A percentile compares a stretch with the other conserved stretches of the same genome.
These are phyloP conservation scores for Exophiala oligosperma DNA, from an alignment of 2,329 filamentous ascomycete genomes.

Conservation along the genomic window DNA sequence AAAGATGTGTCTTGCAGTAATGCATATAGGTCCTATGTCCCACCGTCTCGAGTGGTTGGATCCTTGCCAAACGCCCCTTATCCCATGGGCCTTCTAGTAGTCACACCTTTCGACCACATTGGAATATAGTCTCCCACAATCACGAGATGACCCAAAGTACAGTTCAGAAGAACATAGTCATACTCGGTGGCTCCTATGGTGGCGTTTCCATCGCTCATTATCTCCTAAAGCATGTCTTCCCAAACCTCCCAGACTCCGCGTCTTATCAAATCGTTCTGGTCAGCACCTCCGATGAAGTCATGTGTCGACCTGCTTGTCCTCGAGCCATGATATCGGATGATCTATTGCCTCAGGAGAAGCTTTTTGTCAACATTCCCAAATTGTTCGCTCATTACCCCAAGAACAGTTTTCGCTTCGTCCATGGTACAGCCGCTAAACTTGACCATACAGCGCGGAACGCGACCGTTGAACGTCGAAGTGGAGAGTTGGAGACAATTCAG, in stretches of 20 bases:
- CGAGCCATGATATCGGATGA: slow-evolving; percentile 50
- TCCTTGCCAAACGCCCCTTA: not conserved
- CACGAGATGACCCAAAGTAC: not conserved
- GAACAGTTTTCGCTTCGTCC: slow-evolving; percentile 43
- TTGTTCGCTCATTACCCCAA: slow-evolving; percentile 43
- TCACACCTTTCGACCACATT: no score
- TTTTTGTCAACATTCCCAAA: slow-evolving; percentile 44
- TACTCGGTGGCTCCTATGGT: slow-evolving; percentile 56
- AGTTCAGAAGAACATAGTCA: slow-evolving; percentile 46
- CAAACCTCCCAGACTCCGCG: slow-evolving; percentile 38
- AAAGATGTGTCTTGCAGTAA: no score
- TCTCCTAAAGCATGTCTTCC: slow-evolving; percentile 53
- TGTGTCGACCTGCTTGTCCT: slow-evolving; percentile 48
- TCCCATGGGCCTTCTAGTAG: not conserved
- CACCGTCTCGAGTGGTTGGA: no score
- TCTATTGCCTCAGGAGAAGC: slow-evolving; percentile 45
- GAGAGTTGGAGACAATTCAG: slow-evolving; percentile 28
- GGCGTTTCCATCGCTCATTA: slow-evolving; percentile 56
- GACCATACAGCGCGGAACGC: slow-evolving; percentile 39
- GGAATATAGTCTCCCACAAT: no score
- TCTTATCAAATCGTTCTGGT: slow-evolving; percentile 47
- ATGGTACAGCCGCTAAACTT: slow-evolving; percentile 41
- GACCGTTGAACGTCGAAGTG: slow-evolving; percentile 25
- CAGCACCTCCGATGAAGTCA: slow-evolving; percentile 42
- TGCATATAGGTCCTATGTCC: no score